phyloP scores from a whole-genome alignment of 768 basidiomycete genomes.

The Mycena vulgaris region DNA sequence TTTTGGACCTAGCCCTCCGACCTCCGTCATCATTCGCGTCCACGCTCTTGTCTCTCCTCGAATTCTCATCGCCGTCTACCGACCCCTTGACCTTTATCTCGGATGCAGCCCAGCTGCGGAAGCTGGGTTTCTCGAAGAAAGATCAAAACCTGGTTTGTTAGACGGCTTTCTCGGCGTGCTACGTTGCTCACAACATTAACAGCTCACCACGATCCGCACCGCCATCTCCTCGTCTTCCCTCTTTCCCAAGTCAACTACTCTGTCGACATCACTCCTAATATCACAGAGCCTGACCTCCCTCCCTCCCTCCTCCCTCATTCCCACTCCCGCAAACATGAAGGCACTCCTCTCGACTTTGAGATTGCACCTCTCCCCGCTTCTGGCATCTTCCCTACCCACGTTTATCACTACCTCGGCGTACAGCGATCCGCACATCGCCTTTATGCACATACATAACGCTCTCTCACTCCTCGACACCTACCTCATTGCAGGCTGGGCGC shows the following conservation, averaged over 20 bases:
- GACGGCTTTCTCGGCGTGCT: neutral
- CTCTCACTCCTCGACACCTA: constrained; percentile 75
- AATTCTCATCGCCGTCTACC: constrained; percentile 45
- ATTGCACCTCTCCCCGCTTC: constrained; percentile 52
- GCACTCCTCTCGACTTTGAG: constrained; percentile 24
- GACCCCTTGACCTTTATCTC: constrained; percentile 68
- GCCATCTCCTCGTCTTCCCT: constrained; percentile 53
- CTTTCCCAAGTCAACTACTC: constrained; percentile 54
- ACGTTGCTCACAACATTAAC: constrained; percentile 4
- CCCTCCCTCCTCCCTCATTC: constrained; percentile 59
- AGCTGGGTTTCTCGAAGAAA: constrained; percentile 67
- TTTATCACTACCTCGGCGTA: constrained; percentile 33
- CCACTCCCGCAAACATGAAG: constrained; percentile 30
- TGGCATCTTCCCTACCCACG: constrained; percentile 41
- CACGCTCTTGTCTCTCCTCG: constrained; percentile 62
- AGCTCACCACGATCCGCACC: constrained; percentile 58
- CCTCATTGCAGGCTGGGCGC: constrained; percentile 71
- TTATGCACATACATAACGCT: constrained; percentile 68
- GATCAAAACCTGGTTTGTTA: constrained; percentile 70
- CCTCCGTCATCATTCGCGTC: constrained; percentile 36
- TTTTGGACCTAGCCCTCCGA: constrained; percentile 68
- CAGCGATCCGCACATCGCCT: constrained; percentile 48
- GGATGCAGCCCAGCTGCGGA: constrained; percentile 63
- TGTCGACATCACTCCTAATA: constrained; percentile 70
- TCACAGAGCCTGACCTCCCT: constrained; percentile 65